phyloP scores from a whole-genome alignment of 2,329 filamentous ascomycete genomes.

The Trichoderma guizhouense region DNA sequence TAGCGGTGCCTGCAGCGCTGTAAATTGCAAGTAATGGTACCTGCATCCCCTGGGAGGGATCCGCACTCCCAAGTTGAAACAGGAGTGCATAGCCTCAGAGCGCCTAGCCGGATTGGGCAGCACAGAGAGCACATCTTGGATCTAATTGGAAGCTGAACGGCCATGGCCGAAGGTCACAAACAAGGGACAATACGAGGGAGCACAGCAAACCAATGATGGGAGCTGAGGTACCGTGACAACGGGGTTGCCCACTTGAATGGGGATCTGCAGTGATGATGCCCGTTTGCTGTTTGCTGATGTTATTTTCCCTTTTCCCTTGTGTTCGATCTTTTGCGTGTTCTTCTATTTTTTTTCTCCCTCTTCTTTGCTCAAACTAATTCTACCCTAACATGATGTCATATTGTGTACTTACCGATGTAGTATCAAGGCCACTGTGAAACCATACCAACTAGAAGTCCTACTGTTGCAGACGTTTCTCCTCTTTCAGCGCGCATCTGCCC shows the following conservation, averaged over 20 bases:
- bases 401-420: background rate
- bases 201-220: background rate
- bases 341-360: background rate
- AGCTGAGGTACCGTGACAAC: background rate
- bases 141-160: slow-evolving; percentile 7
- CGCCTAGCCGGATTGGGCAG: slow-evolving; percentile 9
- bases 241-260: background rate
- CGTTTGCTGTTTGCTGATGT: background rate
- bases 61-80: slow-evolving; percentile 41
- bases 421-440: background rate
- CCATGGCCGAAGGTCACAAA: background rate
- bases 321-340: background rate
- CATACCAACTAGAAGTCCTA: background rate
- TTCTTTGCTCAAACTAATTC: background rate
- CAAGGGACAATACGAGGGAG: background rate
- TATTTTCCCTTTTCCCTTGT: background rate
- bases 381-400: background rate
- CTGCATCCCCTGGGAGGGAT: slow-evolving; percentile 14
- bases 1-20: background rate
- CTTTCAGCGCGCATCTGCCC: background rate
- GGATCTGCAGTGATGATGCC: background rate
- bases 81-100: slow-evolving; percentile 17
- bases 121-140: background rate
- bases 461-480: background rate
- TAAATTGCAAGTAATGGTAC: background rate